Evolutionary conservation across 2,329 filamentous ascomycete species (phyloP).

Genomic region (Claviceps sp.): DNA sequence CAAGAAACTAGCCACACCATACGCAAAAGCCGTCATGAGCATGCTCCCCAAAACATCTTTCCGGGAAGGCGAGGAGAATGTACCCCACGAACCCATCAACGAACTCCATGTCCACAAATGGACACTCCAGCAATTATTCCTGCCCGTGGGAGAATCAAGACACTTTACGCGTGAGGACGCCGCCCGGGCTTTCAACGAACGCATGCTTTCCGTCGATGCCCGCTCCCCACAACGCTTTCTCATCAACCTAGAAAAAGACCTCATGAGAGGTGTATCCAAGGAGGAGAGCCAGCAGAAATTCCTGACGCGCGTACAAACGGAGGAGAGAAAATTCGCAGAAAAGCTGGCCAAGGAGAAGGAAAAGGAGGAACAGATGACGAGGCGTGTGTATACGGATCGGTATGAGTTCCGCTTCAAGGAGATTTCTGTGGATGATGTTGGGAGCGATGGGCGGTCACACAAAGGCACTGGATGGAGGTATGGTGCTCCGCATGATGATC

Average conservation of each 20-base stretch:
- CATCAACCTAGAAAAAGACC: conserved; percentile 38
- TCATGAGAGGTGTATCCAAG: conserved; percentile 22
- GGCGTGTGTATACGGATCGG: conserved; percentile 33
- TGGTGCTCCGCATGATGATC: conserved; percentile 48
- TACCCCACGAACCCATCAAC: conserved; percentile 46
- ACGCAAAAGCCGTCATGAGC: conserved; percentile 57
- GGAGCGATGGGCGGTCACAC: conserved; percentile 36
- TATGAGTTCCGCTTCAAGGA: conserved; percentile 52
- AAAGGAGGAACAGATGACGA: conserved; percentile 26
- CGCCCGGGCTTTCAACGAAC: conserved; percentile 48
- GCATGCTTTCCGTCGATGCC: conserved; percentile 44
- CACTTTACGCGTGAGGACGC: conserved; percentile 52
- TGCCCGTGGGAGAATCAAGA: conserved; percentile 49
- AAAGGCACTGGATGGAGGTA: conserved; percentile 48
- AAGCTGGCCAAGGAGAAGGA: conserved; percentile 19
- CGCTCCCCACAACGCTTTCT: conserved; percentile 51
- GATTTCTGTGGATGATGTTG: conserved; percentile 42
- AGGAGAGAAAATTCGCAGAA: conserved; percentile 26
- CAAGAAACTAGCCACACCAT: conserved; percentile 63
- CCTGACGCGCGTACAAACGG: conserved; percentile 26
- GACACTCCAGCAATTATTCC: conserved; percentile 51
- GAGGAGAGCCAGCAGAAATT: conserved; percentile 28
- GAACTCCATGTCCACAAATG: conserved; percentile 49
- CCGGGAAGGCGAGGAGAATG: conserved; percentile 33
- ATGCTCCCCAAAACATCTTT: conserved; percentile 68